A percentile compares a stretch with the other conserved stretches of the same genome.
phyloP scores from a whole-genome alignment of 169 alveolate species.

The Eimeria sp. region DNA sequence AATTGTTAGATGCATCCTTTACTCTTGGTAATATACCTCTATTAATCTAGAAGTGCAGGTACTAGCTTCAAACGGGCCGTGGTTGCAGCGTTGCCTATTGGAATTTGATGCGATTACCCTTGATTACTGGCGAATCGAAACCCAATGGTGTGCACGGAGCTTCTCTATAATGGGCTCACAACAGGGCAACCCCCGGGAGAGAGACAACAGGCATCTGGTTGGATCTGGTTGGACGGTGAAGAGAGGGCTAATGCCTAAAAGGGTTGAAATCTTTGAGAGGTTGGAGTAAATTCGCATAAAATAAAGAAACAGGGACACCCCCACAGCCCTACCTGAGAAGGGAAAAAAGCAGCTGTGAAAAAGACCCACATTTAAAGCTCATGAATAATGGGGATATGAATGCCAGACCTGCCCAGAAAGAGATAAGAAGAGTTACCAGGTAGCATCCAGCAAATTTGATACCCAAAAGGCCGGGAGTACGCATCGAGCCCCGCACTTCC shows the following conservation, averaged over 20 bases:
- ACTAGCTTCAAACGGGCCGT: neutral
- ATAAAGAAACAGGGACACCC: neutral
- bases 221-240: neutral
- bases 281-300: neutral
- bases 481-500: no score
- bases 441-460: no score
- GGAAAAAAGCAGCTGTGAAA: neutral
- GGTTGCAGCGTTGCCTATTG: no score
- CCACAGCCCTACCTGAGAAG: neutral
- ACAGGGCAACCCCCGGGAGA: neutral
- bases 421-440: no score
- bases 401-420: no score
- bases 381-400: neutral
- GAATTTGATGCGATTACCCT: no score
- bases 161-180: neutral
- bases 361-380: neutral
- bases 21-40: neutral
- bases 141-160: neutral
- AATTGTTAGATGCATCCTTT: neutral
- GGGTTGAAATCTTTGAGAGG: neutral
- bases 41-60: neutral
- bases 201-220: neutral
- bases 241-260: neutral
- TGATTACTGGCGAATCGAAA: neutral
- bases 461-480: no score